Base-by-base conservation (phyloP, 1,284 basidiomycete species). In the Gomphus bonarii region DNA sequence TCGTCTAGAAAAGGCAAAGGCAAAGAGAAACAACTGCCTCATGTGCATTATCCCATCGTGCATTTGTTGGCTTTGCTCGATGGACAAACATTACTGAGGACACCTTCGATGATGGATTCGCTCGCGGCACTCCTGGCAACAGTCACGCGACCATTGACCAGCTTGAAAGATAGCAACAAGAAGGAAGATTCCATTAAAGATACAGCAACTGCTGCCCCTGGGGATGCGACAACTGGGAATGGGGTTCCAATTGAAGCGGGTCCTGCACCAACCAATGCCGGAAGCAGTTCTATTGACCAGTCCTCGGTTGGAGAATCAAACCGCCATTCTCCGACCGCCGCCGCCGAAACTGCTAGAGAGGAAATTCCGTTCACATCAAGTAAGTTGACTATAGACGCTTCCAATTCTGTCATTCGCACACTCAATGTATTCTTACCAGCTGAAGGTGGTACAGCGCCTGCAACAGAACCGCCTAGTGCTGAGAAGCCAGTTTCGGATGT, bases 21-120 rank as follows among this genome's bases (percentile, higher is more conserved):
- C 20, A 97, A 97, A 70, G 91, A 94, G 67, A 91, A 89, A 67
- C 84, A 85, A 63, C 71, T 75, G 1, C 76, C 87, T 0, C 88
- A 91, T 66, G 85, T 85, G 0, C 89, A 93, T 65, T 95, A 88
- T 69, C 94, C 95, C 3, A 85, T 98, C 58, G 91, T 95, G 50
- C 77, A 94, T 3, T 74, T 98, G 4, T 78, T 97, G 35, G 81
- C 88, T 47, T 76, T 97, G 20, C 78, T 98, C 50, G 93, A 95
- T 65, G 82, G 91, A 9, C 84, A 90, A 59, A 80, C 83, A 1
- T 75, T 97, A 25, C 79, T 97, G 50, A 87, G 85, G 66, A 91
- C 91, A 0, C 87, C 91, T 1, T 82, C 87, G 11, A 88, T 95
- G 68, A 89, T 95, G 78, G 95, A 97, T 68, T 87, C 88, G 2